These are phyloP conservation scores for Phytopythium montanum DNA, from an alignment of 352 stramenopile genomes.

Conservation along the genomic window DNA sequence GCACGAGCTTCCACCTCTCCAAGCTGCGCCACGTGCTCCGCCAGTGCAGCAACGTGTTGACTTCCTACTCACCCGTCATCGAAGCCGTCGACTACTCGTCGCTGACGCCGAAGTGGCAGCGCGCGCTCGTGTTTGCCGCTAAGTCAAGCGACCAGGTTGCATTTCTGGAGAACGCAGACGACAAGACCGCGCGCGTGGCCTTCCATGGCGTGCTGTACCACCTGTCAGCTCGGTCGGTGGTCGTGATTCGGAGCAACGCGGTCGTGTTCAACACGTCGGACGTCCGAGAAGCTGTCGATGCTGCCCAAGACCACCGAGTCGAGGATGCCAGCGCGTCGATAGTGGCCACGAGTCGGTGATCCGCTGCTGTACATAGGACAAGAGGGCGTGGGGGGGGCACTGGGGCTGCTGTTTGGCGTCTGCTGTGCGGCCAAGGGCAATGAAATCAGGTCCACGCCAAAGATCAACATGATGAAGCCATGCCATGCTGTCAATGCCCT, in stretches of 20 bases:
- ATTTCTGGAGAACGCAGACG: constrained; percentile 55
- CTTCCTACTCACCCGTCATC: constrained; percentile 22
- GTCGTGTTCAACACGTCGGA: constrained; percentile 59
- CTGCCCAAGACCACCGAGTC: not conserved
- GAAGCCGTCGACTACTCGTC: constrained; percentile 4
- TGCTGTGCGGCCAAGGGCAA: not conserved
- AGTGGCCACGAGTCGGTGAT: not conserved
- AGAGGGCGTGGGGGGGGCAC: not conserved
- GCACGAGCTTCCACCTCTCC: not conserved
- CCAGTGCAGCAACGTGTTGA: constrained; percentile 48
- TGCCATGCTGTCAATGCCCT: too few species aligned
- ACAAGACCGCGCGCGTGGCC: constrained; percentile 19
- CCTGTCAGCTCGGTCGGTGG: constrained; percentile 35
- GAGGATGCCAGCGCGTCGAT: not conserved
- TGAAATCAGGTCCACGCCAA: not conserved
- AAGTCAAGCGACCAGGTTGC: constrained; percentile 17
- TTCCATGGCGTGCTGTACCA: constrained; percentile 35
- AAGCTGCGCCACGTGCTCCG: constrained; percentile 54
- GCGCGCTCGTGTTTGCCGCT: constrained; percentile 45
- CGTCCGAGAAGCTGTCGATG: constrained; percentile 7
- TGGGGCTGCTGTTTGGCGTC: not conserved
- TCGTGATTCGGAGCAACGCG: constrained; percentile 37
- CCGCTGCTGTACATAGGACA: not conserved
- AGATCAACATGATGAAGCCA: not conserved
- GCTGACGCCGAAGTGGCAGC: constrained; percentile 21